Evolutionary conservation across 495 filamentous ascomycete species (phyloP).

Genomic region (Chaetomium fimeti): DNA sequence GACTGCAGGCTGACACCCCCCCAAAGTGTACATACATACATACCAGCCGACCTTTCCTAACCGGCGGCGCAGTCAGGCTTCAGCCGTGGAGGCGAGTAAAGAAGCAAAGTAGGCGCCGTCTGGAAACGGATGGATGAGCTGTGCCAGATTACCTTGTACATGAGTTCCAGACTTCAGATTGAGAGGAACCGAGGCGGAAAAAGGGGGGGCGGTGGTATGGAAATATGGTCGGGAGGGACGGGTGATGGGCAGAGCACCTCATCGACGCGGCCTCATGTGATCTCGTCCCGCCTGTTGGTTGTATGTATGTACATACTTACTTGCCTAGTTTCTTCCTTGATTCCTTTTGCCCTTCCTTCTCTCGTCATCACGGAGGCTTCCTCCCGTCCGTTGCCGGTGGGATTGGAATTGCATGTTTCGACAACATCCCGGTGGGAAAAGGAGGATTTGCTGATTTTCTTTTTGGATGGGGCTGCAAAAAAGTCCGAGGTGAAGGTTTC

Average conservation of each 20-base stretch:
- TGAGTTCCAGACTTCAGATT: background rate
- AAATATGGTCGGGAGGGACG: background rate
- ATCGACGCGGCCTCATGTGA: conserved; percentile 18
- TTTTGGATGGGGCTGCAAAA: background rate
- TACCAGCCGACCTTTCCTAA: no score
- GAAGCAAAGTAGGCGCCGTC: no score
- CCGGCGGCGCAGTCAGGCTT: no score
- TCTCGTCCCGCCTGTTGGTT: background rate
- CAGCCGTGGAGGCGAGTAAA: no score
- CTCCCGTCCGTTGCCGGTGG: background rate
- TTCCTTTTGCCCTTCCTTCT: conserved; percentile 10
- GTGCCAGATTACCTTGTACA: background rate
- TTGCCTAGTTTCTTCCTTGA: conserved; percentile 15
- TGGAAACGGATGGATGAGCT: no score
- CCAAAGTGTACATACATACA: no score
- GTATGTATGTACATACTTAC: no score
- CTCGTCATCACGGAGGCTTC: background rate
- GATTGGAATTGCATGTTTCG: background rate
- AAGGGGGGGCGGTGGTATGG: no score
- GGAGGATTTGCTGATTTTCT: conserved; percentile 1
- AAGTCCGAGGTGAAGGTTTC: background rate
- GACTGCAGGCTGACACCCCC: background rate
- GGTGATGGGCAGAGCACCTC: background rate
- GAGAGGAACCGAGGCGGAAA: background rate
- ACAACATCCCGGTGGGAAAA: background rate